Evolutionary conservation across 257 asterid species (phyloP), one percentile per base, ranked within the genome.

Genomic region (Penstemon eatonii): DNA sequence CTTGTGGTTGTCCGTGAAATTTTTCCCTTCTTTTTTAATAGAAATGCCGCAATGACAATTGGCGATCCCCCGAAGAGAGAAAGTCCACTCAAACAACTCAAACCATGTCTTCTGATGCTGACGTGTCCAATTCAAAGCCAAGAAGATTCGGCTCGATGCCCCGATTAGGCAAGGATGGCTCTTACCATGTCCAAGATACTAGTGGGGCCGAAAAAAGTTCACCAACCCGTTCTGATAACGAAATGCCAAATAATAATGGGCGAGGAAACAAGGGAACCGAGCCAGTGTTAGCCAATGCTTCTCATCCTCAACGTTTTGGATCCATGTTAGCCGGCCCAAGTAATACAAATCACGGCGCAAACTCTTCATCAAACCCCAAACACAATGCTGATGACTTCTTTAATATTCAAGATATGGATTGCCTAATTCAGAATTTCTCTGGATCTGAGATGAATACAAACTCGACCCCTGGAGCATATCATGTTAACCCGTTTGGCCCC

Each of bases 91-190:
- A 25, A 58, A 11, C 44, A 7, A 4, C 8, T 12, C 43, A 15
- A 0, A 9, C 52, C 0, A 7, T 8, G 11, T 0, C 43, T 7
- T 0, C 45, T 0, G 74, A 71, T 8, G 1, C 60, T 0, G 44
- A 19, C 3, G 71, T 59, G 6, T 11, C 78, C 18, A 63, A 12
- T 5, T 43, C 45, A 56, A 80, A 37, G 63, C 69, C 69, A 0
- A 72, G 86, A 65, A 56, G 70, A 9, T 83, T 78, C n/a, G 88
- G 88, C 4, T 78, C 71, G 3, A 83, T 78, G 88, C 88, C 88
- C 7, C 71, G 52, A 2, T 0, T 68, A 0, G 45, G 51, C 12
- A 45, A 60, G 65, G 11, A 62, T 42, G 0, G 36, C 5, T 42
- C 70, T 7, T 25, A 25, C 33, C 33, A 25, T 25, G 44, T 8